Base-by-base conservation (phyloP, 768 basidiomycete species). In the Tricholoma saponaceum region DNA sequence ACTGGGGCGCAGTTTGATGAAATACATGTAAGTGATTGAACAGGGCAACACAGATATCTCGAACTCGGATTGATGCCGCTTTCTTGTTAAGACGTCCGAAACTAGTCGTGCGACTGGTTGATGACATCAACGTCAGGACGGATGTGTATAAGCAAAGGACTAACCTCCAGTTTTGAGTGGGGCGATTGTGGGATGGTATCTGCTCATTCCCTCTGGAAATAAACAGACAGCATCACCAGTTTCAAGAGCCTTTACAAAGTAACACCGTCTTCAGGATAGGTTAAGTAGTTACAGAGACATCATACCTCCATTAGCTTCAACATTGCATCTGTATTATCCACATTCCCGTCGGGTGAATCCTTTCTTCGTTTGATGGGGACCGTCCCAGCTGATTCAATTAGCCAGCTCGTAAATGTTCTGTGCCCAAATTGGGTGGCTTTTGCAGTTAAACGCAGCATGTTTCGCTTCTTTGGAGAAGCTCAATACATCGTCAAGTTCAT, bases 331-430 rank as follows among this genome's bases (percentile, higher is more conserved):
- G 79, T 76, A 67, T 95, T 95, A 69, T 95, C 85, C 0, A 74
- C 75, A 13, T 69, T 72, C 3, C 73, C 79, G 49, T 85, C 82
- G 0, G 61, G 60, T 62, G 79, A 81, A 66, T 95, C 93, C 61
- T 87, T 92, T 53, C 83, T 78, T 58, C 93, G 79, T 66, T 86
- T 82, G 44, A 95, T 82, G 0, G 93, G 93, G 2, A 95, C 81
- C 1, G 94, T 93, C 12, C 93, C 94, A 9, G 89, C 89, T 16
- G 86, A 85, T 69, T 94, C 91, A 51, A 95, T 92, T 18, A 95
- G 79, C 92, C 93, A 94, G 60, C 88, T 90, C 7, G 89, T 92
- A 69, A 95, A 92, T 2, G 91, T 95, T 61, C 70, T 81, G 43
- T 80, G 85, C 2, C 91, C 90, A 64, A 95, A 95, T 63, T 89